Evolutionary conservation across 108 stramenopile species (phyloP), one percentile per base, ranked within the genome.

Genomic region (Epipyxis sp.): DNA sequence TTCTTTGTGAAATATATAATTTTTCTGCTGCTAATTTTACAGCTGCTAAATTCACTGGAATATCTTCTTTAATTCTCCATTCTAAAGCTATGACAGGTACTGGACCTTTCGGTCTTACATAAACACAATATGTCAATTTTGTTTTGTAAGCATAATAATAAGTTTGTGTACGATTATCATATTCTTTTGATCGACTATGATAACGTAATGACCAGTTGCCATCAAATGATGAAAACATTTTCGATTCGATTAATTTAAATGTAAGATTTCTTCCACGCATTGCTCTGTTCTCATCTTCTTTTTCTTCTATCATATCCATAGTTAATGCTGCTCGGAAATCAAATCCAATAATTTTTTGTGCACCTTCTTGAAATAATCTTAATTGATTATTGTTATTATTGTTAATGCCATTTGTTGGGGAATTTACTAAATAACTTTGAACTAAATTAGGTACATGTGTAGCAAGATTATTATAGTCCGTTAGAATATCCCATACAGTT

Each of bases 21-120:
- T 20, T 6, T 50, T 91, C 85, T 1, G 93, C 85, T 32, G 95
- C 91, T n/a, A 77, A 77, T 71, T 91, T 93, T 29, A 94, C 93
- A 16, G 91, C 93, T 1, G 88, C 40, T 37, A 96, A 79, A 76
- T 96, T 96, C 0, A 90, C 89, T 0, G 95, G 94, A 25, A 94
- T 94, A 81, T 96, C 95, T 78, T 94, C 93, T 50, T 90, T 88
- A 54, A 96, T 96, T 34, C 93, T 84, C 95, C 95, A 96, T 80
- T 96, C 94, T 32, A 96, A 62, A 1, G 95, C 94, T 0, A 87
- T 88, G 10, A 96, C 95, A n/a, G 95, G 95, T 2, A 96, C 95
- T 6, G 91, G 92, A 10, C 95, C 94, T 62, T 91, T 91, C 0
- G 94, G 95, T 59, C 88, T 69, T 6, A 94, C 91, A 82, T 91